A percentile compares a stretch with the other conserved stretches of the same genome.
phyloP scores from a whole-genome alignment of 2,329 filamentous ascomycete genomes.

The Sordariomycetes sp. region DNA sequence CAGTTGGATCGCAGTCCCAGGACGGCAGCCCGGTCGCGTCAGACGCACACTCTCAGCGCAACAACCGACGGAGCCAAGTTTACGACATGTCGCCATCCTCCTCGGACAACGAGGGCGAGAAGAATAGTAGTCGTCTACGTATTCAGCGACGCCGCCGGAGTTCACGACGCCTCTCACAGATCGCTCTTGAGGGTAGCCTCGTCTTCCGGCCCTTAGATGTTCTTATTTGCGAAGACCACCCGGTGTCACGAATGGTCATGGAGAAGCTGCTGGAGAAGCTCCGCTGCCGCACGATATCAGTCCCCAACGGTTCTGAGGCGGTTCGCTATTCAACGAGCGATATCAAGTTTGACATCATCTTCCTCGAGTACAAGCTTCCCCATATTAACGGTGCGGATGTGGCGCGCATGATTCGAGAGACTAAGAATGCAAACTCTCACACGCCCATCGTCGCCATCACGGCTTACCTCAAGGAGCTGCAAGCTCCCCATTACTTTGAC shows the following conservation, averaged over 20 bases:
- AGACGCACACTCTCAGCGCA: constrained; percentile 58
- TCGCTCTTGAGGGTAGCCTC: constrained; percentile 72
- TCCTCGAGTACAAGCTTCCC: constrained; percentile 92
- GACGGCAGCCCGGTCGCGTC: constrained; percentile 68
- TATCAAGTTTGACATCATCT: constrained; percentile 97
- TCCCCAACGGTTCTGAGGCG: constrained; percentile 80
- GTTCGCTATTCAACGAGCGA: constrained; percentile 91
- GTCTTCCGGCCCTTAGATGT: constrained; percentile 86
- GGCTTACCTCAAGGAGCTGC: constrained; percentile 93
- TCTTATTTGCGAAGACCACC: constrained; percentile 94
- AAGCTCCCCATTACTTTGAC: constrained; percentile 91
- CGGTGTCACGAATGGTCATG: constrained; percentile 96
- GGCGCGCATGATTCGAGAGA: constrained; percentile 94
- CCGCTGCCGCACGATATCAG: constrained; percentile 85
- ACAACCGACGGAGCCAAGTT: constrained; percentile 86
- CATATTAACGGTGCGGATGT: constrained; percentile 93
- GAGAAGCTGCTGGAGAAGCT: constrained; percentile 93
- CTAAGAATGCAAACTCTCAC: constrained; percentile 85
- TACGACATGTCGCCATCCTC: constrained; percentile 96
- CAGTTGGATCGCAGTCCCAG: constrained; percentile 89
- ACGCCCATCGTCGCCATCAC: constrained; percentile 96
- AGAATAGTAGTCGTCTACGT: constrained; percentile 78
- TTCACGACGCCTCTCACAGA: constrained; percentile 84
- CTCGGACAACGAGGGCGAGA: constrained; percentile 91
- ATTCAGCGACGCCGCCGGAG: constrained; percentile 92